These are phyloP conservation scores for Verbena officinalis DNA, from an alignment of 257 asterid genomes.

Conservation along the genomic window DNA sequence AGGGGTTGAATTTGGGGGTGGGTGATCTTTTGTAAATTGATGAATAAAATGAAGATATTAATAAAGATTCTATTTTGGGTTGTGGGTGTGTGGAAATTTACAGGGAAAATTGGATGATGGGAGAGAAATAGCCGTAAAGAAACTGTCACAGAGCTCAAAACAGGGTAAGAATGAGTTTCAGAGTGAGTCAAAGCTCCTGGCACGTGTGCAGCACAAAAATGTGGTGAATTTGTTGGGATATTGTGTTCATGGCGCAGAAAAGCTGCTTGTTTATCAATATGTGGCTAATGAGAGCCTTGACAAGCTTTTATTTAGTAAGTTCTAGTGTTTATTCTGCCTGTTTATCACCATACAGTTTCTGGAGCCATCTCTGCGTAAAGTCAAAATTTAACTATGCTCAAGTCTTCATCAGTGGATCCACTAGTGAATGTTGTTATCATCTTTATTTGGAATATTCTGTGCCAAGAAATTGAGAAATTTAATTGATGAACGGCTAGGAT, in stretches of 20 bases:
- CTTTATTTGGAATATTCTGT: not conserved
- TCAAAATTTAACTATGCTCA: not conserved
- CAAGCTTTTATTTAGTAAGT: slow-evolving; percentile 80
- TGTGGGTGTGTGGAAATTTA: not conserved
- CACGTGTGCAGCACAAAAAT: slow-evolving; percentile 77
- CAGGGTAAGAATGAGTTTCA: slow-evolving; percentile 76
- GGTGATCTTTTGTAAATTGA: not conserved
- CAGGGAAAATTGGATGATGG: slow-evolving; percentile 79
- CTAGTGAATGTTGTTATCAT: not conserved
- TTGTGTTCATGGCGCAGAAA: slow-evolving; percentile 60
- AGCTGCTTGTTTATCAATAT: slow-evolving; percentile 82
- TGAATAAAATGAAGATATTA: not conserved
- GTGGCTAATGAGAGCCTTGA: slow-evolving; percentile 79
- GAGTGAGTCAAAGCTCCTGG: slow-evolving; percentile 77
- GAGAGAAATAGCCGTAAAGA: slow-evolving; percentile 81
- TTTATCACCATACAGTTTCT: not conserved
- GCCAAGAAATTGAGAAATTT: not conserved
- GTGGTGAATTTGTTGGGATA: slow-evolving; percentile 82
- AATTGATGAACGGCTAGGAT: not conserved
- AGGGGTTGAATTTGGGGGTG: not conserved
- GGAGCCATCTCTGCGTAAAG: not conserved
- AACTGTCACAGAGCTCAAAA: slow-evolving; percentile 61
- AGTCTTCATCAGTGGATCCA: too few species aligned
- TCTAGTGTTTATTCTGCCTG: not conserved
- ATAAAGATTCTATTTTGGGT: slow-evolving; percentile 3